Evolutionary conservation across 257 asterid species (phyloP).

Genomic region (Buddleja alternifolia): DNA sequence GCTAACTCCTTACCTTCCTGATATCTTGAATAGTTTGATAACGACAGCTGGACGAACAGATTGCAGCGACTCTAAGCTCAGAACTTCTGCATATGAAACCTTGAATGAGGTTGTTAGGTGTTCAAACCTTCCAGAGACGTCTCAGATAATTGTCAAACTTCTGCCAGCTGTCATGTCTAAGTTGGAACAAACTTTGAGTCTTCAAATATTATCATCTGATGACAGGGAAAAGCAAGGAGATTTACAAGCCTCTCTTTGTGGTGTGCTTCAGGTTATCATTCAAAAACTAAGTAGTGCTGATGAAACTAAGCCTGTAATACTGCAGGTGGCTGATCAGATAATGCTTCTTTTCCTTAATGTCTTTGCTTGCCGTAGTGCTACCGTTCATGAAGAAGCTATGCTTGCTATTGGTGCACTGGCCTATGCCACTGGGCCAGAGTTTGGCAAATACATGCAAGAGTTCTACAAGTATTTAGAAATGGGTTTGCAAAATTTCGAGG

Average conservation of each 20-base stretch:
- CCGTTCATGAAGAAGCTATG: slow-evolving; percentile 94
- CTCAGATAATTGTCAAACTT: slow-evolving; percentile 62
- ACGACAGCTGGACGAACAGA: slow-evolving; percentile 74
- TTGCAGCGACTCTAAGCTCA: slow-evolving; percentile 66
- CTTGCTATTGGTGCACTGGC: slow-evolving; percentile 94
- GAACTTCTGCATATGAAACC: slow-evolving; percentile 76
- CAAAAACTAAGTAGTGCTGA: slow-evolving; percentile 72
- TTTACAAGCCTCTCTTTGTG: slow-evolving; percentile 86
- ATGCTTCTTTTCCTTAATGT: slow-evolving; percentile 76
- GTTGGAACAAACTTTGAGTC: slow-evolving; percentile 59
- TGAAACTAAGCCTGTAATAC: slow-evolving; percentile 56
- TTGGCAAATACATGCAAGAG: slow-evolving; percentile 76
- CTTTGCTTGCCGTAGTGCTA: slow-evolving; percentile 77
- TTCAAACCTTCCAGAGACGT: slow-evolving; percentile 66
- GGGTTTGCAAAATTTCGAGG: slow-evolving; percentile 90
- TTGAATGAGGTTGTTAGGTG: slow-evolving; percentile 78
- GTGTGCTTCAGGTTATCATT: slow-evolving; percentile 81
- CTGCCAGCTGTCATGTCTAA: slow-evolving; percentile 75
- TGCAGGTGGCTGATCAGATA: slow-evolving; percentile 77
- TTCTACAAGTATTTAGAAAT: slow-evolving; percentile 74
- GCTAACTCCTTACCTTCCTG: slow-evolving; percentile 69
- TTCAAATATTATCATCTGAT: slow-evolving; percentile 65
- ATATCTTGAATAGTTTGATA: slow-evolving; percentile 57
- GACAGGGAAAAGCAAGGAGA: slow-evolving; percentile 90
- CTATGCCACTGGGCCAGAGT: slow-evolving; percentile 65